Percentiles rank a stretch among this genome's conserved stretches.
phyloP scores from a whole-genome alignment of 306 rosid species.

The Lathyrus aphaca region DNA sequence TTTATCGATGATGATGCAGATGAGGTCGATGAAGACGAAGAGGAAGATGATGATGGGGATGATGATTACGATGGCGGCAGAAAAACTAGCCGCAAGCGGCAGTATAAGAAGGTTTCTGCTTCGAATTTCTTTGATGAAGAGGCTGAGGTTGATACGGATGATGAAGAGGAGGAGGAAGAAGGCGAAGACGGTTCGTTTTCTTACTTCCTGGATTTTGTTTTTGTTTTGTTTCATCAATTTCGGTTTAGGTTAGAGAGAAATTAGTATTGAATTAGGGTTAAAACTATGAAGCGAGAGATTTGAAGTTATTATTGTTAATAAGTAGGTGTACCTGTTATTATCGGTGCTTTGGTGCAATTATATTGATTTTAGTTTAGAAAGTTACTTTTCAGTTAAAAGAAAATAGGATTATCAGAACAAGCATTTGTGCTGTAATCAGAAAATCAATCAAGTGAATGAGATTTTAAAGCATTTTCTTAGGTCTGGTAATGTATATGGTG shows the following conservation, averaged over 20 bases:
- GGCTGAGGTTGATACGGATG: conserved; percentile 81
- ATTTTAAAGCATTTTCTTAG: background rate
- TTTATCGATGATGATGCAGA: conserved; percentile 73
- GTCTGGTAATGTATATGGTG: background rate
- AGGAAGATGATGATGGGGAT: conserved; percentile 52
- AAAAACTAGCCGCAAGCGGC: conserved; percentile 44
- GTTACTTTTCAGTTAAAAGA: background rate
- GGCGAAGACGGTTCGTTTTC: conserved; percentile 76
- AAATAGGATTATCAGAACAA: background rate
- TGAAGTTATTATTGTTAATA: conserved; percentile 1
- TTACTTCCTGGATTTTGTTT: background rate
- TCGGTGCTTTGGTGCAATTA: background rate
- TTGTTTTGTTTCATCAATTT: background rate
- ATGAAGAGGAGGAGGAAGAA: conserved; percentile 92
- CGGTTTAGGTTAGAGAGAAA: conserved; percentile 10
- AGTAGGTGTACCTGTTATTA: conserved; percentile 9
- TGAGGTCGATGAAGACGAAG: conserved; percentile 86
- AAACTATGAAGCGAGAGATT: background rate
- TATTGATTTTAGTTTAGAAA: background rate
- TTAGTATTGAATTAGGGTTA: conserved; percentile 23
- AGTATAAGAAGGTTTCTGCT: conserved; percentile 55
- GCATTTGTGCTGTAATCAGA: background rate
- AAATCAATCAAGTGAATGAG: background rate
- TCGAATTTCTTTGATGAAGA: conserved; percentile 67
- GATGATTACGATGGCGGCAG: conserved; percentile 38